phyloP scores from a whole-genome alignment of 1,284 basidiomycete genomes.

The Ganoderma meredithae region DNA sequence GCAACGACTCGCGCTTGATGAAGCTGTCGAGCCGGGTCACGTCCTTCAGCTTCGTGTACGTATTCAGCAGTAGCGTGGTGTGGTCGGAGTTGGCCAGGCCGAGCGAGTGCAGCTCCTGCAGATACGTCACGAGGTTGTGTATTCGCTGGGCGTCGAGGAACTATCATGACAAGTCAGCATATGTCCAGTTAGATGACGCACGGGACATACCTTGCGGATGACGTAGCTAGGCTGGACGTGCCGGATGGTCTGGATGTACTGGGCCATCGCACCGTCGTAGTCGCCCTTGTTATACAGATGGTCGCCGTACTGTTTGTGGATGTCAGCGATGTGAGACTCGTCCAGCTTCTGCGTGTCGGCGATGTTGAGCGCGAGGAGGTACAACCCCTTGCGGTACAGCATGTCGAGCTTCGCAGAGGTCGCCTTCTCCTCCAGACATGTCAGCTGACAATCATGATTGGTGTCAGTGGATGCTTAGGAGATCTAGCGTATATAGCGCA shows the following conservation, averaged over 20 bases:
- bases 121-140: slow-evolving; percentile 92
- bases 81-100: slow-evolving; percentile 96
- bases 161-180: slow-evolving; percentile 54
- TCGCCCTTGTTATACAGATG: slow-evolving; percentile 92
- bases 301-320: slow-evolving; percentile 91
- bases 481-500: too few relatives aligned
- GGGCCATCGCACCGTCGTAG: slow-evolving; percentile 92
- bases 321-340: slow-evolving; percentile 80
- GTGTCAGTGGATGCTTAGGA: too few relatives aligned
- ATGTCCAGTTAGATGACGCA: background rate
- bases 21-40: slow-evolving; percentile 89
- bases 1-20: slow-evolving; percentile 83
- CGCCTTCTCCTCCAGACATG: slow-evolving; percentile 79
- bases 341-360: slow-evolving; percentile 82
- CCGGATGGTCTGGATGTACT: slow-evolving; percentile 92
- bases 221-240: slow-evolving; percentile 94
- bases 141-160: slow-evolving; percentile 97
- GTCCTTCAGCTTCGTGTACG: slow-evolving; percentile 97
- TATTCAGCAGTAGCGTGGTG: slow-evolving; percentile 94
- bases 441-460: slow-evolving; percentile 53
- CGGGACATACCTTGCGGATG: slow-evolving; percentile 82
- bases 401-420: slow-evolving; percentile 84
- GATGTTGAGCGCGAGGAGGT: slow-evolving; percentile 77
- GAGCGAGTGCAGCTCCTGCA: slow-evolving; percentile 92
- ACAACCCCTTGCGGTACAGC: slow-evolving; percentile 81